Conservation (phyloP, 179 eudicot genomes). For the Drosera spatulata region DNA sequence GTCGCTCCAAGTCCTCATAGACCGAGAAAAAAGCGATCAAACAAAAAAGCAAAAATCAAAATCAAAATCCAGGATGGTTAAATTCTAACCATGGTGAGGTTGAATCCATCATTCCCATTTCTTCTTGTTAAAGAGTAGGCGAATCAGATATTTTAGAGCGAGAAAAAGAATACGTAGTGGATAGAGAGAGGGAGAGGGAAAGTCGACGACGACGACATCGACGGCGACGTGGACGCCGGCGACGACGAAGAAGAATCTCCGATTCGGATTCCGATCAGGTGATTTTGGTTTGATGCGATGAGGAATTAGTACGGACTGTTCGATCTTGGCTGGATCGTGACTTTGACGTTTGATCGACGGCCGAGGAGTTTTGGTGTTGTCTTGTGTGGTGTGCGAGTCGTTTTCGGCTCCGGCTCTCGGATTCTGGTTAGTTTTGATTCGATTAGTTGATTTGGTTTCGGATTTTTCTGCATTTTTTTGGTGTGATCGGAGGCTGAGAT, state of each 20-base stretch:
- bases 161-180: not conserved
- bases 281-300: not conserved
- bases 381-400: not conserved
- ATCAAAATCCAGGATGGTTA: not conserved
- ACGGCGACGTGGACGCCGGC: not conserved
- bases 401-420: not conserved
- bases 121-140: not conserved
- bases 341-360: not conserved
- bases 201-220: not conserved
- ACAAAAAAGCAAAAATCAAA: not conserved
- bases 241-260: not conserved
- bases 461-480: not conserved
- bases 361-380: conserved; percentile 3
- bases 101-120: not conserved
- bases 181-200: not conserved
- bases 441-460: not conserved
- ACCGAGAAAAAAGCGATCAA: not conserved
- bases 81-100: conserved; percentile 3
- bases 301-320: not conserved
- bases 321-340: conserved; percentile 1
- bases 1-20: conserved; percentile 4
- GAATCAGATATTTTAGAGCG: not conserved
- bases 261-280: not conserved
- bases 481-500: no score
- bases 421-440: not conserved